These are phyloP conservation scores for Aquilaria malaccensis DNA, from an alignment of 345 rosid genomes.

Conservation along the genomic window DNA sequence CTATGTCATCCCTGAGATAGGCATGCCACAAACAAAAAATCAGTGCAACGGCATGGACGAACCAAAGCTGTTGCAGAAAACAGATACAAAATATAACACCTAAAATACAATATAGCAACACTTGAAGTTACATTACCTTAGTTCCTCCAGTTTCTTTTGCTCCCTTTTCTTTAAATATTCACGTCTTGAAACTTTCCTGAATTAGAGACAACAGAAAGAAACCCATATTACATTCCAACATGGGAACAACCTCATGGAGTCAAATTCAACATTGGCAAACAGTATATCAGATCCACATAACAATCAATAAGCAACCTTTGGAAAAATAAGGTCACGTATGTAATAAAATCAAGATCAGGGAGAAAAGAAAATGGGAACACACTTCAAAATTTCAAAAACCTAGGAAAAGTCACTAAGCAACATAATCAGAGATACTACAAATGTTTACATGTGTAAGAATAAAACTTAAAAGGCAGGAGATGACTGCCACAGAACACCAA, in stretches of 20 bases:
- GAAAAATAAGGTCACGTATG: too few relatives aligned
- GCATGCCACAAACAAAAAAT: conserved; percentile 8
- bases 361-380: too few relatives aligned
- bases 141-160: conserved; percentile 93
- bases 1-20: conserved; percentile 71
- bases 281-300: not conserved
- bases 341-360: too few relatives aligned
- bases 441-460: too few relatives aligned
- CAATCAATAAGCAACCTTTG: not conserved
- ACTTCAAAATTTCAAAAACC: too few relatives aligned
- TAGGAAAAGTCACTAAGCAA: too few relatives aligned
- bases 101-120: conserved; percentile 2
- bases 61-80: not conserved
- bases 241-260: not conserved
- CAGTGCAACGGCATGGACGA: not conserved
- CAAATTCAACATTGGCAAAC: not conserved
- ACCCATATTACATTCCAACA: not conserved
- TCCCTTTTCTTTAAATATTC: conserved; percentile 95
- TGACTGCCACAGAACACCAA: not conserved
- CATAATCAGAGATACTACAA: too few relatives aligned
- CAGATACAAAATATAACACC: not conserved
- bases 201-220: conserved; percentile 18
- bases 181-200: conserved; percentile 84
- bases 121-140: conserved; percentile 35
- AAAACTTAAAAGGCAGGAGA: not conserved